Evolutionary conservation across 2,329 filamentous ascomycete species (phyloP), one percentile per base, ranked within the genome.

Genomic region (Fusarium tuaranense): DNA sequence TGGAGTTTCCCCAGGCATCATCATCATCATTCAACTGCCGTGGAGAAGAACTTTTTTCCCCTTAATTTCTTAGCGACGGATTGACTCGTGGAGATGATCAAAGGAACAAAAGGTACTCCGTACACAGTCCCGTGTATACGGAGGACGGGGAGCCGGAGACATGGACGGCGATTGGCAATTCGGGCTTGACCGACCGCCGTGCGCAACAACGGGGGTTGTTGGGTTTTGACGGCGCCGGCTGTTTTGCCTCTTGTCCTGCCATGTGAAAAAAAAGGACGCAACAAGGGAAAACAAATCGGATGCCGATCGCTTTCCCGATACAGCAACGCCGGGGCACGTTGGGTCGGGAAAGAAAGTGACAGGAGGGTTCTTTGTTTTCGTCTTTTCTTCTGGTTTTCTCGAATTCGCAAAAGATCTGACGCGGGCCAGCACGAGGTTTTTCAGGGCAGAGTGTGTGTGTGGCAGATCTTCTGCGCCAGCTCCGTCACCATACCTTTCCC

Each of bases 81-180:
- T 65, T 75, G 69, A 73, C 72, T 73, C 69, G 63, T 73, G 72
- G 72, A 61, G 60, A 38, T 27, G 60, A 18, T 51, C 34, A 14
- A 32, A 44, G 51, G 30, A 53, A 53, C 39, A 62, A 53, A 70
- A 44, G 32, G 32, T 46, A 57, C 14, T 22, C 41, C 41, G 41
- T 46, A 46, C 41, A 46, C 70, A 60, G 65, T 36, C 36, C 32
- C 63, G 41, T 69, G 36, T 51, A 51, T 69, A 48, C 61, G 41
- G 71, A 51, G 64, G 65, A 70, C 72, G 72, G 69, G 66, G 72
- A 32, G 41, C 44, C 22, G 61, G 32, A 22, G 60, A 27, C n/a
- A 62, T 8, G 38, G 25, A 30, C 48, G 38, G 38, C 27, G 34
- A 38, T 48, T 48, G 44, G 44, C 46, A 51, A 27, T 51, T 65